Conservation (phyloP, 2,329 filamentous ascomycete species). For the Xylariaceae sp. region DNA sequence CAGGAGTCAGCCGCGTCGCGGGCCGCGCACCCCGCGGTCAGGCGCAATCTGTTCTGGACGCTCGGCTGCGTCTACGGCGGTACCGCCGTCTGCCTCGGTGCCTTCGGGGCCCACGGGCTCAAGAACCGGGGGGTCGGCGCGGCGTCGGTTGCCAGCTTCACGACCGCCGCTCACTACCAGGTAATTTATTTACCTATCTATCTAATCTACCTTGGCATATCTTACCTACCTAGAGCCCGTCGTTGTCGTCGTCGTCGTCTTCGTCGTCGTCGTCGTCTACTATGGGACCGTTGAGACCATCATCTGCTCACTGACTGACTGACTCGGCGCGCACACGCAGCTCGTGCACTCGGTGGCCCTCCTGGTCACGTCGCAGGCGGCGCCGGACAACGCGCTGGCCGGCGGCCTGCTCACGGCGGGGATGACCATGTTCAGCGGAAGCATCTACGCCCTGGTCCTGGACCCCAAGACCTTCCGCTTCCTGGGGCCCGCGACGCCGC, state of each 20-base stretch:
- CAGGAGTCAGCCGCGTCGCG: no score
- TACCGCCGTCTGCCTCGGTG: constrained; percentile 52
- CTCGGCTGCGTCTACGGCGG: constrained; percentile 57
- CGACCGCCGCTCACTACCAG: constrained; percentile 61
- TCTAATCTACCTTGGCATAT: neutral
- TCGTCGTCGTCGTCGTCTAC: no score
- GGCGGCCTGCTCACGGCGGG: constrained; percentile 54
- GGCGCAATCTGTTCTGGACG: constrained; percentile 43
- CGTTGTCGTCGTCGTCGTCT: no score
- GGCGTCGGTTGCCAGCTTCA: constrained; percentile 50
- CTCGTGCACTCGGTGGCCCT: constrained; percentile 55
- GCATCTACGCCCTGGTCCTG: constrained; percentile 57
- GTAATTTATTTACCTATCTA: constrained; percentile 27
- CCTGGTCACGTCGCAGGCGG: constrained; percentile 44
- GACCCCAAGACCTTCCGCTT: constrained; percentile 52
- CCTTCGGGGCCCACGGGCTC: constrained; percentile 61
- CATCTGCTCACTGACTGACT: no score
- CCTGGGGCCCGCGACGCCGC: constrained; percentile 56
- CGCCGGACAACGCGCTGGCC: constrained; percentile 49
- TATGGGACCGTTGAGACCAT: no score
- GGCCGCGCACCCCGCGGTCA: constrained; percentile 1
- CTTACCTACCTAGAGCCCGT: no score
- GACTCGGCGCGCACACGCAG: constrained; percentile 33
- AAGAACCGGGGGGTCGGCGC: constrained; percentile 55
- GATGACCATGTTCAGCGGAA: constrained; percentile 61